Base-by-base conservation (phyloP, 805 yeast genomes). In the Yarrowia sp. region DNA sequence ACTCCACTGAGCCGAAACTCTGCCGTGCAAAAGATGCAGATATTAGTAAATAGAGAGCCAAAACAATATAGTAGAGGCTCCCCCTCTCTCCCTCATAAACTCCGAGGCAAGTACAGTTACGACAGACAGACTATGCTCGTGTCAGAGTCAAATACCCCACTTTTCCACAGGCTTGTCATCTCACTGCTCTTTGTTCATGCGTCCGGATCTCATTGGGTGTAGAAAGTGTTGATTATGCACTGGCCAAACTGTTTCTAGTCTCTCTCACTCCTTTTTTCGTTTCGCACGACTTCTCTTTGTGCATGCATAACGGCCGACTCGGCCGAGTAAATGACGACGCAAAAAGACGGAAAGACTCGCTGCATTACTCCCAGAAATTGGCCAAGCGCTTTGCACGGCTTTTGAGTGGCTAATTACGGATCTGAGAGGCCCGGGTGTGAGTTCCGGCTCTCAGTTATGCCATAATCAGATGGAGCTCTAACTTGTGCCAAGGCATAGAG, bases 51-150 rank as follows among this genome's bases (percentile, higher is more conserved):
- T 4, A 26, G 30, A 26, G 30, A 26, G 30, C 30, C 30, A 4
- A 5, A 8, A 26, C 8, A 4, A 8, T 26, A 26, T 26, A n/a
- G 30, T 26, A 8, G 30, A 26, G 30, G 30, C 4, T 26, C 8
- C 8, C 8, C 8, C 8, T 26, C 30, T n/a, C 33, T 32, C 41
- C 12, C 7, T 8, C 22, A 32, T 49, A 21, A 49, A 22, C 58
- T 51, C 41, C 58, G 58, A n/a, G 58, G 58, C 58, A 33, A 51
- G 58, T 51, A 51, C 21, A 51, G 58, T 51, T 51, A 51, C 36
- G 40, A 33, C 30, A 16, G 41, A 21, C 11, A 49, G 58, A 16
- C 58, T 21, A 33, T 4, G 8, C 41, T 11, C 22, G 2, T 33
- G 58, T 35, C 58, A 51, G 41, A 51, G 58, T 21, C 41, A 51